A percentile compares a stretch with the other conserved stretches of the same genome.
Evolutionary conservation across 805 yeast genomes (phyloP).

Genomic region (Maudiozyma pseudohumilis): DNA sequence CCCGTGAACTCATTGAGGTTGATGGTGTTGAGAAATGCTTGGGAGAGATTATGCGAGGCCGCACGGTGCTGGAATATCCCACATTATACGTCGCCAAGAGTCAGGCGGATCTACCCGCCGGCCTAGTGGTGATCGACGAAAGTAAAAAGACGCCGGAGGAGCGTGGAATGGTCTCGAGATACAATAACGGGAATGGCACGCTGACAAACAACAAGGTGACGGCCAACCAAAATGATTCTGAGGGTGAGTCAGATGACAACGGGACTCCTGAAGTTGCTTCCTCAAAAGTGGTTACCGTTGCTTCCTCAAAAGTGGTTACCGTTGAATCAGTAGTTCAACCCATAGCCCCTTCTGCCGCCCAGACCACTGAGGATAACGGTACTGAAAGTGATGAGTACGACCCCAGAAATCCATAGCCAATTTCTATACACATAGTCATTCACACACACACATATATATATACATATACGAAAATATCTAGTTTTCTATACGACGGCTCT

Average conservation of each 20-base stretch:
- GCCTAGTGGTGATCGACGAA: constrained; percentile 21
- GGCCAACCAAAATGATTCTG: neutral
- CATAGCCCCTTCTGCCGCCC: no score
- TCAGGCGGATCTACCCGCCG: constrained; percentile 18
- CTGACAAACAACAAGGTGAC: no score
- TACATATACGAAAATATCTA: no score
- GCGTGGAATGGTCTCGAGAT: constrained; percentile 1
- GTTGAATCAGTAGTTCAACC: no score
- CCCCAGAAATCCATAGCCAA: no score
- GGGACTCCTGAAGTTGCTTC: constrained; percentile 5
- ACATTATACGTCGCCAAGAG: constrained; percentile 41
- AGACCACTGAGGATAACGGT: no score
- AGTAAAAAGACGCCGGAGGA: constrained; percentile 1
- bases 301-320: no score
- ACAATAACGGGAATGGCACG: neutral
- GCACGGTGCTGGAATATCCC: constrained; percentile 69
- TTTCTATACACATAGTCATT: no score
- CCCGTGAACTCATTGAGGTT: constrained; percentile 33
- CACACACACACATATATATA: no score
- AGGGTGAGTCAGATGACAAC: neutral
- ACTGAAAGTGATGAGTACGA: no score
- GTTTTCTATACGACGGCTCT: no score
- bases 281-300: no score
- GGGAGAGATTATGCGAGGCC: constrained; percentile 42
- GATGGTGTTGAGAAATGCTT: constrained; percentile 29